These are phyloP conservation scores for Pythium myriotylum DNA, from an alignment of 352 stramenopile genomes.

Conservation along the genomic window DNA sequence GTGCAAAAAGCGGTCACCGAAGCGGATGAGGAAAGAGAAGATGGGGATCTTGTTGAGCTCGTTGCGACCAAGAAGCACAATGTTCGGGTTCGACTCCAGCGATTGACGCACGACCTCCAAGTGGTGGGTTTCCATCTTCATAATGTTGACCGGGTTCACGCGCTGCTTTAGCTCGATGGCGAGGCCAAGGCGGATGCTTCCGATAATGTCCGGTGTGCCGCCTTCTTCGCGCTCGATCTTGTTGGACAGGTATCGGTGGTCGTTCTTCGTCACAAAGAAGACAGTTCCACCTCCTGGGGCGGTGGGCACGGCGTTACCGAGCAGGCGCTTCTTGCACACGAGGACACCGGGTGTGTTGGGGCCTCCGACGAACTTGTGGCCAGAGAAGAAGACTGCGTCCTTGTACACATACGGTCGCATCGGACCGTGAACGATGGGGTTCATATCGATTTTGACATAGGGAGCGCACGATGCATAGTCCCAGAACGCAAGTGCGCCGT, in stretches of 20 bases:
- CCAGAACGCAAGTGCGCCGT: constrained; percentile 91
- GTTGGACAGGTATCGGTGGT: constrained; percentile 80
- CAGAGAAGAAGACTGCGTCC: constrained; percentile 94
- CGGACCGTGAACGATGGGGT: constrained; percentile 58
- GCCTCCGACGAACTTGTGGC: constrained; percentile 96
- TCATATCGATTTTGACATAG: constrained; percentile 94
- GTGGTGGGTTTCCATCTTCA: constrained; percentile 36
- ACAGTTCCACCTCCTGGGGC: constrained; percentile 44
- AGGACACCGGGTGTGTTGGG: constrained; percentile 89
- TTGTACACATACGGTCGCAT: constrained; percentile 56
- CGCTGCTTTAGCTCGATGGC: constrained; percentile 85
- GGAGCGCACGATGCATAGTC: constrained; percentile 94
- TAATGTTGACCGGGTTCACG: constrained; percentile 41
- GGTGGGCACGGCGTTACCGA: constrained; percentile 51
- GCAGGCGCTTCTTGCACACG: constrained; percentile 91
- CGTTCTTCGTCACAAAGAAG: constrained; percentile 47
- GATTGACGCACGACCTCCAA: constrained; percentile 29
- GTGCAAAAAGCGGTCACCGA: constrained; percentile 88
- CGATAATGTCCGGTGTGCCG: constrained; percentile 94
- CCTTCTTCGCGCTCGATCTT: constrained; percentile 94
- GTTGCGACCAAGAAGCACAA: constrained; percentile 83
- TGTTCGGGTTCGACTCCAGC: constrained; percentile 44
- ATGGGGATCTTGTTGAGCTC: constrained; percentile 71
- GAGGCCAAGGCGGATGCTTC: constrained; percentile 88
- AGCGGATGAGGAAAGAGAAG: constrained; percentile 92